Evolutionary conservation across 2,329 filamentous ascomycete species (phyloP).

Genomic region (Metarhizium anisopliae): DNA sequence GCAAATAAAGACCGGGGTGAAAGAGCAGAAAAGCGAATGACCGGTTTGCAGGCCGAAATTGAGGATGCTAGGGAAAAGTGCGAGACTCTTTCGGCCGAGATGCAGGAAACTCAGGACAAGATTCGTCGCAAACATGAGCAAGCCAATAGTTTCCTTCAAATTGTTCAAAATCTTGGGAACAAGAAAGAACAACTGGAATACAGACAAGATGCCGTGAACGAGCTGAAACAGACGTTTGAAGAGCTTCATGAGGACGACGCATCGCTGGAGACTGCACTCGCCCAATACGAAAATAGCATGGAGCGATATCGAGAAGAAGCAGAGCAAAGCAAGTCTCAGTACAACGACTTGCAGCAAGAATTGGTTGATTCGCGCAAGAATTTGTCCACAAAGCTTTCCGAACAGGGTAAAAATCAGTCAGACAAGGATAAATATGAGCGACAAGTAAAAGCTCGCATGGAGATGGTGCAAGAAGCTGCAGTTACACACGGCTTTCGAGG

Average conservation of each 20-base stretch:
- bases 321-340: conserved; percentile 53
- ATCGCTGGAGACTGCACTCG: conserved; percentile 60
- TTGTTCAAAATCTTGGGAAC: conserved; percentile 65
- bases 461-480: conserved; percentile 71
- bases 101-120: conserved; percentile 47
- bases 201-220: conserved; percentile 60
- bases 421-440: conserved; percentile 82
- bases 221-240: conserved; percentile 62
- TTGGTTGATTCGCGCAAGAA: conserved; percentile 35
- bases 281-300: conserved; percentile 71
- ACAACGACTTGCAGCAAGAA: conserved; percentile 51
- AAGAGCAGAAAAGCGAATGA: conserved; percentile 55
- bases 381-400: conserved; percentile 45
- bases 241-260: conserved; percentile 73
- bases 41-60: conserved; percentile 58
- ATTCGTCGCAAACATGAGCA: conserved; percentile 61
- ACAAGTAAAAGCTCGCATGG: conserved; percentile 61
- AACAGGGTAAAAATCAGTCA: conserved; percentile 72
- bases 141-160: conserved; percentile 63
- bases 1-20: conserved; percentile 78
- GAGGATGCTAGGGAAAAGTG: conserved; percentile 51
- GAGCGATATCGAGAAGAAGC: conserved; percentile 54
- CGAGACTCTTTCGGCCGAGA: conserved; percentile 48
- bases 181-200: conserved; percentile 68
- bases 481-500: conserved; percentile 71